Base-by-base conservation (phyloP, 129 eudicot genomes). In the Cynara cardunculus region DNA sequence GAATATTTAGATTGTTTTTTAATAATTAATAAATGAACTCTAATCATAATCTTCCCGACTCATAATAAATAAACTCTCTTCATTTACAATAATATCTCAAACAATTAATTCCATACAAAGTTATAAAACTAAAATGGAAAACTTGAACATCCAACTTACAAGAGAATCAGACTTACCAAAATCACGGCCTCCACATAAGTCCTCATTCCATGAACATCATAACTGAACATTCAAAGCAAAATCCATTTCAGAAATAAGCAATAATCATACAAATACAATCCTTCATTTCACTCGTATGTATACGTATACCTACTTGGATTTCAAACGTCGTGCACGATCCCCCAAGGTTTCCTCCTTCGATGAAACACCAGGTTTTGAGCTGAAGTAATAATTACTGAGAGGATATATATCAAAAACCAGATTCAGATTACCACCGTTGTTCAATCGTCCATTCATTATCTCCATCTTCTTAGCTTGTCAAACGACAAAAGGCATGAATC, bases 181-280 rank as follows among this genome's bases (percentile, higher is more conserved):
- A 94, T 82, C 5, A 94, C 98, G 0, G 94, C 98, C 69, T 90
- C 86, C 28, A 94, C 98, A 67, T 80, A 85, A 69, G 79, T 88
- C 93, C 98, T 87, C 88, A 88, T 79, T 13, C 98, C 97, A 69
- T 78, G 34, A 46, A 81, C 88, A 85, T 84, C 88, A 84, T 88
- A 91, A 61, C 97, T 93, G 85, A 32, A 74, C 73, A 53, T 30
- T 1, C 24, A 12, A 74, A 34, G 24, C 12, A 85, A 7, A 41
- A 76, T 27, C 1, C 65, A 35, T 37, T 30, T n/a, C 26, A 81
- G 26, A 79, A 14, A 72, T 12, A 12, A 3, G 35, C 14, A n/a
- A 75, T 8, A 74, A 27, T 1, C 18, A 81, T 39, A 2, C 3
- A n/a, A n/a, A 32, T 37, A 39, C 7, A 75, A 65, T 69, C 62